Conservation (phyloP, 331 rosid species). For the Malus hybrid region DNA sequence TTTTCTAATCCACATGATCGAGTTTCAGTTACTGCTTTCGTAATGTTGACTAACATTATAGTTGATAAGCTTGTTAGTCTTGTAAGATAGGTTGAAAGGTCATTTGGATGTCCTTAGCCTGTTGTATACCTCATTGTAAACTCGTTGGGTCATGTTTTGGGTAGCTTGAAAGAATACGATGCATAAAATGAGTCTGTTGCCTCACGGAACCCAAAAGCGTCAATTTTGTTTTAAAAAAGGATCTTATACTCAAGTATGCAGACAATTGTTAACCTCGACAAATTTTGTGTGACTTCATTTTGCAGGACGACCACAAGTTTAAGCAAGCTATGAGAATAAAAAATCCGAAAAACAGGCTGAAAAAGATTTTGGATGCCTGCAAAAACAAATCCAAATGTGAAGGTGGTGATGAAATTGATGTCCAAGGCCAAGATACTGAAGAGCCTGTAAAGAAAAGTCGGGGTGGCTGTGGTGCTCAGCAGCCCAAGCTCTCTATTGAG, state of each 20-base stretch:
- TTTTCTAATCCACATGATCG: not conserved
- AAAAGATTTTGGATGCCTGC: conserved; percentile 79
- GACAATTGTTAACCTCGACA: not conserved
- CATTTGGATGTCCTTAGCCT: not conserved
- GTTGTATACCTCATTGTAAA: not conserved
- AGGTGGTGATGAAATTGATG: conserved; percentile 93
- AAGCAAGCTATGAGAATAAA: conserved; percentile 82
- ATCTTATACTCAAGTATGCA: not conserved
- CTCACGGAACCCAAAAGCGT: not conserved
- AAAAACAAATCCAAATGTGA: conserved; percentile 89
- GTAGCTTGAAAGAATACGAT: not conserved
- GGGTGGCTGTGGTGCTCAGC: conserved; percentile 99
- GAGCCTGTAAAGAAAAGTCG: conserved; percentile 74
- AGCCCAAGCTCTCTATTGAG: conserved; percentile 82
- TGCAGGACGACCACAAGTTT: conserved; percentile 85
- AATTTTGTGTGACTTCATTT: not conserved
- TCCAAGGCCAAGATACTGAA: conserved; percentile 49
- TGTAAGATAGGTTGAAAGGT: not conserved
- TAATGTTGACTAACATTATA: not conserved
- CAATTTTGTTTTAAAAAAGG: not conserved
- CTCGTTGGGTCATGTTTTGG: not conserved
- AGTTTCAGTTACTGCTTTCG: not conserved
- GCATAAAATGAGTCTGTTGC: not conserved
- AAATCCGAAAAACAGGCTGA: conserved; percentile 76
- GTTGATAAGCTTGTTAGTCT: not conserved